Conservation (phyloP, 2,329 filamentous ascomycete genomes). For the Fusarium illudens region DNA sequence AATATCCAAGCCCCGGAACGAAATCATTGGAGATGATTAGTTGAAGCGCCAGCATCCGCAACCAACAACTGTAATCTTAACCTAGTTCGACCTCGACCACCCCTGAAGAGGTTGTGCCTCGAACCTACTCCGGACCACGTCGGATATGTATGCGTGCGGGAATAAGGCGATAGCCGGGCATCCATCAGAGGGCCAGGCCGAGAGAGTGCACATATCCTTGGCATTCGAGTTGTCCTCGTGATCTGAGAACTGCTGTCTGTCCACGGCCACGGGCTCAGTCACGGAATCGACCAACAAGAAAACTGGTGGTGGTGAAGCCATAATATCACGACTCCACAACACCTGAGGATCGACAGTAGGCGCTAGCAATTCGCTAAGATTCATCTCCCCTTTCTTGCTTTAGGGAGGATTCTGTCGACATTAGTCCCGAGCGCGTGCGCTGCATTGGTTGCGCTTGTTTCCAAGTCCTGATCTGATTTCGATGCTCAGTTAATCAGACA, state of each 20-base stretch:
- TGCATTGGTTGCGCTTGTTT: neutral
- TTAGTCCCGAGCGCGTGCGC: neutral
- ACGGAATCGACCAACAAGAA: neutral
- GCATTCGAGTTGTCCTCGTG: neutral
- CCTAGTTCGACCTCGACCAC: neutral
- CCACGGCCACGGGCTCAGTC: neutral
- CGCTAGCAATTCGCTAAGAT: conserved; percentile 1
- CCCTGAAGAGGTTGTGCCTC: neutral
- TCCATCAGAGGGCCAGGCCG: neutral
- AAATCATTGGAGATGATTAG: conserved; percentile 2
- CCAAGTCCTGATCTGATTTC: neutral
- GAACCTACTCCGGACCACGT: neutral
- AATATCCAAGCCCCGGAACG: neutral
- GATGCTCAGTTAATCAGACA: neutral
- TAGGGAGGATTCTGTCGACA: neutral
- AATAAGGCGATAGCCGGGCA: neutral
- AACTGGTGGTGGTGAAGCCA: neutral
- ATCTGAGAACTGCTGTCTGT: neutral
- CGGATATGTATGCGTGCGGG: neutral
- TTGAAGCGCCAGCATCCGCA: neutral
- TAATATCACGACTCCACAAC: neutral
- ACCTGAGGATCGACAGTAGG: neutral
- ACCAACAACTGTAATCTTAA: neutral
- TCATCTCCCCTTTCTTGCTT: conserved; percentile 2
- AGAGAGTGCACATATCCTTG: neutral